These are phyloP conservation scores for Rutstroemia sp. DNA, from an alignment of 2,329 filamentous ascomycete genomes.

Conservation along the genomic window DNA sequence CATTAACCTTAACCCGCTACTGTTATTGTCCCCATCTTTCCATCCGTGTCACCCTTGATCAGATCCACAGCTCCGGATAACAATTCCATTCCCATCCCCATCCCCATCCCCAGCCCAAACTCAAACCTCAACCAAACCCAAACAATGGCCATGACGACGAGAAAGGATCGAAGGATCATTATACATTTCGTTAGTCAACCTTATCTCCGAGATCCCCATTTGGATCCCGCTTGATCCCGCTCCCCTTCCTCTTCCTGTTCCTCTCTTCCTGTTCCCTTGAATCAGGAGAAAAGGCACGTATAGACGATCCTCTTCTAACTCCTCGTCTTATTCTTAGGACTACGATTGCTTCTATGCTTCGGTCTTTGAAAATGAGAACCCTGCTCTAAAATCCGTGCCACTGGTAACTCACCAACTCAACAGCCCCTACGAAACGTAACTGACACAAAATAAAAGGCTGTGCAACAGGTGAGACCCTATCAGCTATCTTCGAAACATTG, in stretches of 20 bases:
- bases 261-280: neutral
- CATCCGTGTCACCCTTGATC: no score
- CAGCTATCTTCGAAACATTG: neutral
- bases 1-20: no score
- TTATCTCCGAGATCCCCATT: neutral
- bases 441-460: slow-evolving; percentile 22
- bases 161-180: slow-evolving; percentile 16
- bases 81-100: neutral
- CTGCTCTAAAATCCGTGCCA: slow-evolving; percentile 62
- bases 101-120: neutral
- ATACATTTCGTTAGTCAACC: slow-evolving; percentile 14
- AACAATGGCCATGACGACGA: slow-evolving; percentile 1
- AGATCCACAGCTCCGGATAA: no score
- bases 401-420: slow-evolving; percentile 58
- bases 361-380: slow-evolving; percentile 72
- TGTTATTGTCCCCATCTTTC: no score
- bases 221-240: neutral
- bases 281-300: neutral
- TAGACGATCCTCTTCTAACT: neutral
- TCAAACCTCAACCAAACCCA: neutral
- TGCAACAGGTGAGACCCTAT: slow-evolving; percentile 25
- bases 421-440: slow-evolving; percentile 6
- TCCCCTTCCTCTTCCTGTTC: neutral
- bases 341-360: slow-evolving; percentile 95
- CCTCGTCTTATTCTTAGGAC: slow-evolving; percentile 39